phyloP scores from a whole-genome alignment of 495 filamentous ascomycete species.

The Staphylotrichum longicolle region DNA sequence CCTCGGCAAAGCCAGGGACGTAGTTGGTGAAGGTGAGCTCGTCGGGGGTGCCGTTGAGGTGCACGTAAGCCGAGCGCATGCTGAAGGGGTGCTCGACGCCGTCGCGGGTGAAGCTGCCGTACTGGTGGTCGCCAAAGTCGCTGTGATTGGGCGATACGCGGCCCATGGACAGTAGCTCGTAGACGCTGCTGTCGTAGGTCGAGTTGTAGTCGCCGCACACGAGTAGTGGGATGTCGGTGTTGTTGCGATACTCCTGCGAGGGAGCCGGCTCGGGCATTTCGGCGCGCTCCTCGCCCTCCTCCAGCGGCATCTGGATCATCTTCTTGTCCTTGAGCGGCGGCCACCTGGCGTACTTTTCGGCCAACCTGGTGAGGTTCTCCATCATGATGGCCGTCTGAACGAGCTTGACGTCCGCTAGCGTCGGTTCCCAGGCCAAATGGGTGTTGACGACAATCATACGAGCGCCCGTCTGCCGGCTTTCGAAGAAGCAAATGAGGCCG shows the following conservation, averaged over 20 bases:
- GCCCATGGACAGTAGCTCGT: slow-evolving; percentile 79
- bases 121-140: slow-evolving; percentile 68
- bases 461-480: slow-evolving; percentile 81
- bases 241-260: slow-evolving; percentile 71
- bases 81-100: slow-evolving; percentile 94
- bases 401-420: slow-evolving; percentile 86
- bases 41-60: slow-evolving; percentile 61
- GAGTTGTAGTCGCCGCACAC: slow-evolving; percentile 98
- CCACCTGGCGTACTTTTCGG: slow-evolving; percentile 76
- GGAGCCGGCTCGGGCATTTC: slow-evolving; percentile 50
- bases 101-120: slow-evolving; percentile 86
- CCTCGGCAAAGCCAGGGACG: slow-evolving; percentile 82
- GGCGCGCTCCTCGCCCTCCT: slow-evolving; percentile 32
- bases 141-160: slow-evolving; percentile 66
- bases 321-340: slow-evolving; percentile 77
- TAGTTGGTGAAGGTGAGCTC: slow-evolving; percentile 87
- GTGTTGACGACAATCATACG: slow-evolving; percentile 89
- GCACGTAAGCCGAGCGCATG: slow-evolving; percentile 80
- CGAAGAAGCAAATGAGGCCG: slow-evolving; percentile 82
- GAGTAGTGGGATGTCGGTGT: slow-evolving; percentile 82
- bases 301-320: slow-evolving; percentile 62
- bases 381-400: slow-evolving; percentile 92
- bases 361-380: slow-evolving; percentile 79
- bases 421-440: slow-evolving; percentile 92
- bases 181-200: slow-evolving; percentile 75